phyloP scores from a whole-genome alignment of 495 filamentous ascomycete species.

The Amniculicola lignicola region DNA sequence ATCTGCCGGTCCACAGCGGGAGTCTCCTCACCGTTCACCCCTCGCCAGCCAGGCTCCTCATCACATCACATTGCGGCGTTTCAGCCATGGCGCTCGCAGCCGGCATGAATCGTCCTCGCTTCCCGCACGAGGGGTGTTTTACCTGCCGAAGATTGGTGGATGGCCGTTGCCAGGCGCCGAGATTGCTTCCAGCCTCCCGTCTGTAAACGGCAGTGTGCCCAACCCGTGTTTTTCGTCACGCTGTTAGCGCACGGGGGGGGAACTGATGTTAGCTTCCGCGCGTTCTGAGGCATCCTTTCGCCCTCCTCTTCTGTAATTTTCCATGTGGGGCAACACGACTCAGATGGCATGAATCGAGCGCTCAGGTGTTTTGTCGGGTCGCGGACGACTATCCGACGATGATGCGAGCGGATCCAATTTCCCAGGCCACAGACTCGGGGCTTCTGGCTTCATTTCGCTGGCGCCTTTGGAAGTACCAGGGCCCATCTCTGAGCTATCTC shows the following conservation, averaged over 20 bases:
- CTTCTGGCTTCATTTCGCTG: conserved; percentile 9
- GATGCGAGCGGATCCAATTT: conserved; percentile 4
- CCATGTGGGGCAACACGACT: conserved; percentile 5
- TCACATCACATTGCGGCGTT: conserved; percentile 23
- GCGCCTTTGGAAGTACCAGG: neutral
- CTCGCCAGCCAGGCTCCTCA: conserved; percentile 11
- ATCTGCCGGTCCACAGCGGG: neutral
- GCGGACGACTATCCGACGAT: conserved; percentile 16
- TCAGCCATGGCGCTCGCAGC: conserved; percentile 20
- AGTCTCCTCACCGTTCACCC: conserved; percentile 17
- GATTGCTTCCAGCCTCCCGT: conserved; percentile 18
- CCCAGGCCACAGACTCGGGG: conserved; percentile 25
- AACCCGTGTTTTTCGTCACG: neutral
- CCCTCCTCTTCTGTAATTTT: neutral
- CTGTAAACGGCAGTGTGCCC: neutral
- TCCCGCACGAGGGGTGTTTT: conserved; percentile 20
- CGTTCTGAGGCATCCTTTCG: neutral
- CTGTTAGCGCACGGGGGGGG: conserved; percentile 22
- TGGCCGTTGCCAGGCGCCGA: conserved; percentile 26
- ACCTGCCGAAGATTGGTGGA: conserved; percentile 20
- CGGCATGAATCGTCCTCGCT: conserved; percentile 9
- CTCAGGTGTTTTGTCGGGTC: conserved; percentile 4
- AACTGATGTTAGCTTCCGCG: conserved; percentile 12
- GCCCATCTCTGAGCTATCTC: conserved; percentile 1
- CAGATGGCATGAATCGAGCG: neutral